Percentiles rank a stretch among this genome's conserved stretches.
phyloP scores from a whole-genome alignment of 352 stramenopile genomes.

The Blastocystis sp. region DNA sequence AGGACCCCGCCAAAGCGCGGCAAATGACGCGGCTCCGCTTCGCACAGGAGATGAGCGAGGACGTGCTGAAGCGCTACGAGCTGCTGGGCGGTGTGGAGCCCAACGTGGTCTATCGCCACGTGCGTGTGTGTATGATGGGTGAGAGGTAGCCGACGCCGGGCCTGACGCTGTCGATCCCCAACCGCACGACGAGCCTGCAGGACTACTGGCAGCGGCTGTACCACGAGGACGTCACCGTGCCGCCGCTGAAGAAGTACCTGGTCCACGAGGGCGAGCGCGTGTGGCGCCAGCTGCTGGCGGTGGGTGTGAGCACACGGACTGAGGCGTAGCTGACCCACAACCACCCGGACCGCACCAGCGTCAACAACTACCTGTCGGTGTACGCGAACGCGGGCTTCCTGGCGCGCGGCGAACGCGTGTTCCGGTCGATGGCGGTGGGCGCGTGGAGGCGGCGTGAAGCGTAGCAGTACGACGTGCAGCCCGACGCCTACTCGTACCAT shows the following conservation, averaged over 20 bases:
- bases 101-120: slow-evolving; percentile 8
- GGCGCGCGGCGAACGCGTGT: background rate
- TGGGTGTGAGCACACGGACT: background rate
- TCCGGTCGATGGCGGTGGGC: slow-evolving; percentile 24
- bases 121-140: background rate
- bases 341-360: background rate
- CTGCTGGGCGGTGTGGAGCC: slow-evolving; percentile 16
- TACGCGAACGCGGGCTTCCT: slow-evolving; percentile 38
- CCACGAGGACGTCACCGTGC: background rate
- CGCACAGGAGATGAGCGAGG: background rate
- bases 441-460: background rate
- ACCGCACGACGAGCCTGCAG: background rate
- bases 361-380: slow-evolving; percentile 28
- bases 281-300: background rate
- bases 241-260: slow-evolving; percentile 13
- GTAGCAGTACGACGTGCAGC: slow-evolving; percentile 33
- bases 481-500: slow-evolving; percentile 52
- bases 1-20: background rate
- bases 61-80: slow-evolving; percentile 28
- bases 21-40: slow-evolving; percentile 10
- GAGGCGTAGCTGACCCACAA: background rate
- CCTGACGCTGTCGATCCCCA: background rate
- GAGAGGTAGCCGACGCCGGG: background rate
- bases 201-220: slow-evolving; percentile 34
- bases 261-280: background rate